A percentile compares a stretch with the other conserved stretches of the same genome.
Evolutionary conservation across 495 filamentous ascomycete genomes (phyloP).

Genomic region (Evernia prunastri): DNA sequence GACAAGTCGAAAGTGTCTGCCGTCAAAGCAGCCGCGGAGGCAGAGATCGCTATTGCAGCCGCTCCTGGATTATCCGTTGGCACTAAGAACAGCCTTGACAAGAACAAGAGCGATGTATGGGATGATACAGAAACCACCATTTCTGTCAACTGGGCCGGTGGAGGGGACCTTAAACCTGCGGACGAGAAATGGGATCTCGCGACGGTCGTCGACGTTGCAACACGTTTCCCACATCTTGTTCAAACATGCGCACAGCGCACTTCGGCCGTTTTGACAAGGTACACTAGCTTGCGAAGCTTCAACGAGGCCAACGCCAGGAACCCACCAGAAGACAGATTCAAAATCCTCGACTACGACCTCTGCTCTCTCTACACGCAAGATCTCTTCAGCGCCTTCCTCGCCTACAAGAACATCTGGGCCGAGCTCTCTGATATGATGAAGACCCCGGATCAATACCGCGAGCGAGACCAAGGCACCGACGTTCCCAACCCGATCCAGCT

Average conservation of each 20-base stretch:
- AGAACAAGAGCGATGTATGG: conserved; percentile 26
- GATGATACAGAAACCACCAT: conserved; percentile 32
- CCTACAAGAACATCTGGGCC: conserved; percentile 26
- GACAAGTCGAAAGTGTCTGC: conserved; percentile 30
- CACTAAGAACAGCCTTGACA: conserved; percentile 15
- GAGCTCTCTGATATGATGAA: conserved; percentile 22
- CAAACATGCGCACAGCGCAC: conserved; percentile 30
- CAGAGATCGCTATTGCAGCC: conserved; percentile 29
- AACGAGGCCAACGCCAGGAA: conserved; percentile 22
- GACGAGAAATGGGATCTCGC: conserved; percentile 30
- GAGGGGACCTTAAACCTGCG: conserved; percentile 32
- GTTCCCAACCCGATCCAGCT: conserved; percentile 18
- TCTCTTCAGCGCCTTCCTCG: conserved; percentile 33
- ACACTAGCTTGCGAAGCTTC: conserved; percentile 31
- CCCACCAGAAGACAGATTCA: conserved; percentile 27
- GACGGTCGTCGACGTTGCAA: conserved; percentile 29
- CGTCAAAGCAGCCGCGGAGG: conserved; percentile 33
- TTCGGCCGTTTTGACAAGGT: conserved; percentile 29
- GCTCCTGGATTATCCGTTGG: conserved; percentile 25
- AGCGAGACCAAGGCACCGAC: conserved; percentile 8
- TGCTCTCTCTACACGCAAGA: conserved; percentile 34
- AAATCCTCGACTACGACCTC: conserved; percentile 30
- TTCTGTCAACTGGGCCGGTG: conserved; percentile 35
- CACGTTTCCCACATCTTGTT: conserved; percentile 32
- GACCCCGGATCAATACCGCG: conserved; percentile 16